A percentile compares a stretch with the other conserved stretches of the same genome.
Evolutionary conservation across 2,329 filamentous ascomycete genomes (phyloP).

Genomic region (Fusarium kyushuense): DNA sequence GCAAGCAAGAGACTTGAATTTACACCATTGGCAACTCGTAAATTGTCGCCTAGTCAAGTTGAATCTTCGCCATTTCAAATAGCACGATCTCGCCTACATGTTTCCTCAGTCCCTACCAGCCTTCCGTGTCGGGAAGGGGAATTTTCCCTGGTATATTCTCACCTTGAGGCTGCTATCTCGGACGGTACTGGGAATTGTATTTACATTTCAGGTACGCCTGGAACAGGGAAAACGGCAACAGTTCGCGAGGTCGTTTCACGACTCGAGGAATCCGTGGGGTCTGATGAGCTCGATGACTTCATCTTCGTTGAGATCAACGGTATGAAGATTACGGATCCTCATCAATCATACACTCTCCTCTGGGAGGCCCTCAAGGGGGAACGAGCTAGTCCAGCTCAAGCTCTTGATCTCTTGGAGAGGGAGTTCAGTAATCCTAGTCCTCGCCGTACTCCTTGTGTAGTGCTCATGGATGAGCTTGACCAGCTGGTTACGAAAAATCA

Average conservation of each 20-base stretch:
- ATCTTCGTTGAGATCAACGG: conserved; percentile 99
- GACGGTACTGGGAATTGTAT: conserved; percentile 96
- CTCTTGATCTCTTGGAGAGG: conserved; percentile 87
- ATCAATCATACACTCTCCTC: conserved; percentile 92
- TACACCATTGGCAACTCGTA: conserved; percentile 90
- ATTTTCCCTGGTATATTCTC: conserved; percentile 91
- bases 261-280: conserved; percentile 85
- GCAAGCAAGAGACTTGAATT: conserved; percentile 84
- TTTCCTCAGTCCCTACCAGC: conserved; percentile 89
- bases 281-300: conserved; percentile 96
- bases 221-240: conserved; percentile 97
- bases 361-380: conserved; percentile 98
- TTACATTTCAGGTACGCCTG: conserved; percentile 98
- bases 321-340: conserved; percentile 99
- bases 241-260: conserved; percentile 94
- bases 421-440: conserved; percentile 95
- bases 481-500: conserved; percentile 98
- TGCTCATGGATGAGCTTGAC: conserved; percentile 98
- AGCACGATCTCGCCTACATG: conserved; percentile 88
- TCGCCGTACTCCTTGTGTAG: conserved; percentile 91
- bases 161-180: conserved; percentile 92
- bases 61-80: conserved; percentile 91
- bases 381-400: conserved; percentile 90
- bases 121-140: conserved; percentile 93
- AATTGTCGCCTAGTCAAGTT: conserved; percentile 79